A percentile compares a stretch with the other conserved stretches of the same genome.
Conservation (phyloP, 768 basidiomycete species). For the Clavulina sp. region DNA sequence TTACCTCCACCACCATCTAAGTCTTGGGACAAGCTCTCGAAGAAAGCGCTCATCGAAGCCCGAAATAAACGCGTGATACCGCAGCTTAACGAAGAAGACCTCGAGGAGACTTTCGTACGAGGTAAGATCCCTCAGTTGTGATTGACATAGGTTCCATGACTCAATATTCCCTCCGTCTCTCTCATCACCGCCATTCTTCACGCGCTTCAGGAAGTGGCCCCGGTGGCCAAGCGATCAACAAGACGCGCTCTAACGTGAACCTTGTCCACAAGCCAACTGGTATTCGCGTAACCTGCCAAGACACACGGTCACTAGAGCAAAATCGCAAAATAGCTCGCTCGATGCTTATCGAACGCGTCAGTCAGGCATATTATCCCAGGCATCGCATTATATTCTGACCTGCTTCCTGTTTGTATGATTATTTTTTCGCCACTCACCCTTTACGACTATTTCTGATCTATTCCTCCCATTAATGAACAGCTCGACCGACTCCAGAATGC, state of each 20-base stretch:
- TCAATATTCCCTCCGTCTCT: neutral
- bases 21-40: neutral
- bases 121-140: conserved; percentile 28
- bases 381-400: too few species aligned
- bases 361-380: too few species aligned
- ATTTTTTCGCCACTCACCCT: too few species aligned
- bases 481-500: too few species aligned
- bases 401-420: too few species aligned
- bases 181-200: too few species aligned
- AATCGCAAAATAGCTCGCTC: conserved; percentile 67
- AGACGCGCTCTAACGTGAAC: conserved; percentile 44
- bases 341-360: conserved; percentile 57
- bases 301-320: conserved; percentile 64
- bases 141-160: neutral
- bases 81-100: conserved; percentile 54
- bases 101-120: conserved; percentile 78
- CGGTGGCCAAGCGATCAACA: conserved; percentile 95
- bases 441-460: too few species aligned
- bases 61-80: conserved; percentile 47
- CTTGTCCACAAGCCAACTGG: conserved; percentile 79
- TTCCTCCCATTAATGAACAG: too few species aligned
- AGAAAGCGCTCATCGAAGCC: conserved; percentile 36
- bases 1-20: neutral
- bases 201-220: conserved; percentile 75
- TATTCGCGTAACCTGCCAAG: conserved; percentile 71